Base-by-base conservation (phyloP, 2,329 filamentous ascomycete species). In the Aspergillus sp. region DNA sequence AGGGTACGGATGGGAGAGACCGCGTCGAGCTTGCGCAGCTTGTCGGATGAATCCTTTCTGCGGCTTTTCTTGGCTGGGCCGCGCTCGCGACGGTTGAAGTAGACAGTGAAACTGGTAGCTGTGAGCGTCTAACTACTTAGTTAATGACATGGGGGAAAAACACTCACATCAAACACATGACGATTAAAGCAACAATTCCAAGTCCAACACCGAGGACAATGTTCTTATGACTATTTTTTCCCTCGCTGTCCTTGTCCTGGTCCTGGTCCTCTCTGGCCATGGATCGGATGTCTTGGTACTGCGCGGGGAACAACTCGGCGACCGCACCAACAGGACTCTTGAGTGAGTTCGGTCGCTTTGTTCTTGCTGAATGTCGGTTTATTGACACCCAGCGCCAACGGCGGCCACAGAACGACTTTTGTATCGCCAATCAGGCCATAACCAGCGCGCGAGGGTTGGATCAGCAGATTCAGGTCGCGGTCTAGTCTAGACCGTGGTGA, bases 1-100 rank as follows among this genome's bases (percentile, higher is more conserved):
- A 76, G 62, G 5, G 67, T 74, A 13, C 72, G 68, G 13, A 64
- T 70, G 5, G 73, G 73, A 41, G 70, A 72, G 5, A 74, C 71
- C 15, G 67, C 68, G 43, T 76, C 72, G 15, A 76, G 60, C 56
- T 66, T 72, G 52, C 68, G 68, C 57, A 76, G 57, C 17, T 71
- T 68, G 43, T 74, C 69, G 34, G 59, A 55, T 2, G 67, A 64
- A 26, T 62, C 62, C 36, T 70, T 68, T 48, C 59, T 66, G 15
- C 22, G 18, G 17, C 43, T 57, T 48, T 65, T 64, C 38, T 61
- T 62, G 32, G 60, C 51, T 13, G 60, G 55, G 43, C 56, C 54
- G 43, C 61, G 62, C 56, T 69, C 64, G 38, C 68, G 68, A 11
- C 72, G 71, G 56, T 73, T 74, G 58, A 73, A 55, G 53, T 74